Conservation (phyloP, 2,329 filamentous ascomycete species). For the Xylaria sp. region DNA sequence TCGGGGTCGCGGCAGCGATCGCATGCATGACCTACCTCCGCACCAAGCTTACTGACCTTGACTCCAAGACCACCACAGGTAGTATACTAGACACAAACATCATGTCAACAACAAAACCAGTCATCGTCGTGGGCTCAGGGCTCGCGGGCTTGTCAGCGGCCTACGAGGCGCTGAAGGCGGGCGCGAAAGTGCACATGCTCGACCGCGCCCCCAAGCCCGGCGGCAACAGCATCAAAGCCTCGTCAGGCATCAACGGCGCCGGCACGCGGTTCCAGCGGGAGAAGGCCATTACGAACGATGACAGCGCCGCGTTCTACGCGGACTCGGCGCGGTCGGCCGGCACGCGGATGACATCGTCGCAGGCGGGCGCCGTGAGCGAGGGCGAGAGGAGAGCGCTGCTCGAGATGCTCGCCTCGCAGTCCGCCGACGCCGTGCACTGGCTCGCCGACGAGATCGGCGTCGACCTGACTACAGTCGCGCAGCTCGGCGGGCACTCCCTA, state of each 20-base stretch:
- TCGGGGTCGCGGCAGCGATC: conserved; percentile 42
- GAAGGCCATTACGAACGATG: conserved; percentile 58
- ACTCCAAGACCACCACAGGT: not conserved
- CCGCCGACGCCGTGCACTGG: conserved; percentile 64
- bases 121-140: conserved; percentile 73
- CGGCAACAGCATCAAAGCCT: conserved; percentile 74
- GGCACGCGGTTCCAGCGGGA: conserved; percentile 66
- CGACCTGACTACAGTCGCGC: conserved; percentile 67
- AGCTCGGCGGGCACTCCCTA: conserved; percentile 68
- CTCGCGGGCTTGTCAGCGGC: conserved; percentile 72
- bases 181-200: conserved; percentile 65
- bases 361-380: conserved; percentile 40
- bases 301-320: conserved; percentile 61
- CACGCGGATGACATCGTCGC: conserved; percentile 47
- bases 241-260: conserved; percentile 73
- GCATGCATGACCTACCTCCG: conserved; percentile 41
- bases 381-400: conserved; percentile 59
- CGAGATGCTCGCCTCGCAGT: conserved; percentile 59
- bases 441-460: conserved; percentile 67
- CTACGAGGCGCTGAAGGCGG: conserved; percentile 63
- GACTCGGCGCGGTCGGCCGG: conserved; percentile 68
- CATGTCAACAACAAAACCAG: conserved; percentile 43
- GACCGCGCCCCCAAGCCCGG: conserved; percentile 70
- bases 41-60: conserved; percentile 14
- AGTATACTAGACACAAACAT: not conserved